A percentile compares a stretch with the other conserved stretches of the same genome.
phyloP scores from a whole-genome alignment of 2,329 filamentous ascomycete genomes.

The Plectosphaerella cucumerina region DNA sequence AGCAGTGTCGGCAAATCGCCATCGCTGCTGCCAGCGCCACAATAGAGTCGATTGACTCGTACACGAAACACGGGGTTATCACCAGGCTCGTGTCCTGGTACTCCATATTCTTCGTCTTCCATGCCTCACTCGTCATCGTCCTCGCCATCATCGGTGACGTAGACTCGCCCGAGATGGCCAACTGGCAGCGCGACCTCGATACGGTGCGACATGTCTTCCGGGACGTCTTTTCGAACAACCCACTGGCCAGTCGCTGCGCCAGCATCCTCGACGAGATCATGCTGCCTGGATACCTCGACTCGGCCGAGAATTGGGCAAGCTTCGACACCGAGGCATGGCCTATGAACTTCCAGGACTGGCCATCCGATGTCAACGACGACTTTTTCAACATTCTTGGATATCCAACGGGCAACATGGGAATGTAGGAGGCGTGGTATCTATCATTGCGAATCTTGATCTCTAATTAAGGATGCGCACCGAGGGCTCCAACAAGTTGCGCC shows the following conservation, averaged over 20 bases:
- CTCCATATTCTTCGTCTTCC: constrained; percentile 26
- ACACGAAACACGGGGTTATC: constrained; percentile 12
- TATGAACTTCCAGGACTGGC: constrained; percentile 20
- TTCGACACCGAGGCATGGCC: constrained; percentile 15
- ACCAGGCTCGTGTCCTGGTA: constrained; percentile 25
- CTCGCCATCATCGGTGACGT: constrained; percentile 21
- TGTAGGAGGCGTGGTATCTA: not conserved
- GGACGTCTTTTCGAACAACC: constrained; percentile 16
- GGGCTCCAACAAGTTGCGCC: constrained; percentile 16
- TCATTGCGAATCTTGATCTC: not conserved
- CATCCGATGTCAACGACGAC: constrained; percentile 12
- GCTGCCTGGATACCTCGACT: constrained; percentile 6
- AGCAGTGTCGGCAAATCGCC: constrained; percentile 16
- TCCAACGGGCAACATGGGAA: constrained; percentile 12
- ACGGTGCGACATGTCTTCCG: constrained; percentile 18
- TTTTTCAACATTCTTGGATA: constrained; percentile 17
- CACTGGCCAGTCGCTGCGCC: constrained; percentile 20
- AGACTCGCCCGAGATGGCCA: constrained; percentile 17
- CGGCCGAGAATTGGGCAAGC: constrained; percentile 7
- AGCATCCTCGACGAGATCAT: constrained; percentile 21
- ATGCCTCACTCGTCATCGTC: constrained; percentile 23
- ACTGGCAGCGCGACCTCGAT: constrained; percentile 22
- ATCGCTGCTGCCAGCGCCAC: constrained; percentile 21
- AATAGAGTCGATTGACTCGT: constrained; percentile 19
- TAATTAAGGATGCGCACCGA: constrained; percentile 19